Evolutionary conservation across 805 yeast species (phyloP).

Genomic region (Saccharomycopsis guyanensis): DNA sequence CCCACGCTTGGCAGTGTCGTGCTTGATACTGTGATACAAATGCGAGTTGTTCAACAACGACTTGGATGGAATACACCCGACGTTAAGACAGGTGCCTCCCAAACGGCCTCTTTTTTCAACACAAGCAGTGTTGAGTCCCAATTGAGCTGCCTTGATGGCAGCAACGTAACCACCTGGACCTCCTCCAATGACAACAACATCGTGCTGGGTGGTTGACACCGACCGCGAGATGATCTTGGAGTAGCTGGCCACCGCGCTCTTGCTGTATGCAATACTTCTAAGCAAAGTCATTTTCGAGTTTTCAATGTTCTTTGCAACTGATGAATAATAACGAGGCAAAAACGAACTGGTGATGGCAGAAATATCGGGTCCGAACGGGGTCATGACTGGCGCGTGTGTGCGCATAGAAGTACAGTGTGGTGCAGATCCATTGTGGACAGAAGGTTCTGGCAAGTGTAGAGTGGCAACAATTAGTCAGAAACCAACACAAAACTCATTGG

Average conservation of each 20-base stretch:
- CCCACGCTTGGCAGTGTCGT: slow-evolving; percentile 83
- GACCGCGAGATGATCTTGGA: slow-evolving; percentile 18
- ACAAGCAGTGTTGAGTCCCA: slow-evolving; percentile 92
- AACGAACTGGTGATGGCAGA: too few species aligned
- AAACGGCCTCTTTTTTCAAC: slow-evolving; percentile 92
- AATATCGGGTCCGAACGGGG: too few species aligned
- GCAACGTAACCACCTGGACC: slow-evolving; percentile 99
- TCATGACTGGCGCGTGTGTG: too few species aligned
- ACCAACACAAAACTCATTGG: too few species aligned
- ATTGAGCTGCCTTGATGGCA: slow-evolving; percentile 97
- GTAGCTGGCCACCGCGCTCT: slow-evolving; percentile 10
- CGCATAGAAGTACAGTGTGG: too few species aligned
- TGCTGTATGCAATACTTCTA: not conserved
- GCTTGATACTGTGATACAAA: slow-evolving; percentile 78
- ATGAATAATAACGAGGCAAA: too few species aligned
- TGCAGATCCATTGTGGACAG: too few species aligned
- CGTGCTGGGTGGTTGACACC: slow-evolving; percentile 52
- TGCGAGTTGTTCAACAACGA: slow-evolving; percentile 93
- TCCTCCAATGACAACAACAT: slow-evolving; percentile 93
- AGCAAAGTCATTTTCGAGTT: too few species aligned
- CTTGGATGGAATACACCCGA: slow-evolving; percentile 98
- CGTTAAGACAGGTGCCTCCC: slow-evolving; percentile 98
- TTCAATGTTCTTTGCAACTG: too few species aligned
- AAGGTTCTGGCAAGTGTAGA: too few species aligned
- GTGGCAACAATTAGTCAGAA: too few species aligned